Conservation (phyloP, 73 alveolate species). For the Loxodes magnus region DNA sequence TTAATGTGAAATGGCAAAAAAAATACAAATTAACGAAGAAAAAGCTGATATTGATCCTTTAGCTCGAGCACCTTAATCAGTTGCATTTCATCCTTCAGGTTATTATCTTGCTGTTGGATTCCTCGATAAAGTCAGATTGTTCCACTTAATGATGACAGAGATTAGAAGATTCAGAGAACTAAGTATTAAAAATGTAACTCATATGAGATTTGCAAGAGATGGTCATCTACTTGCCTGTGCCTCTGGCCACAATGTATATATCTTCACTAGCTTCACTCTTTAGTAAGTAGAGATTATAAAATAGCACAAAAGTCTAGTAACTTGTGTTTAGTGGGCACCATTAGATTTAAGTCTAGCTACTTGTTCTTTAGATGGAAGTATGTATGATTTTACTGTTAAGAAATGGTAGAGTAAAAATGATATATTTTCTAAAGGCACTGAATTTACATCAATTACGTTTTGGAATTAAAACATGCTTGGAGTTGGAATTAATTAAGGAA, state of each 20-base stretch:
- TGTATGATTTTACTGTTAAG: slow-evolving; percentile 17
- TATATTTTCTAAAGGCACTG: slow-evolving; percentile 9
- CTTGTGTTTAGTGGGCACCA: slow-evolving; percentile 48
- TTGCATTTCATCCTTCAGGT: slow-evolving; percentile 98
- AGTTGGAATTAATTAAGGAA: too few relatives aligned
- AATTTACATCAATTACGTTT: too few relatives aligned
- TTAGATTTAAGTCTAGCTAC: slow-evolving; percentile 56
- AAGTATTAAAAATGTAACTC: slow-evolving; percentile 58
- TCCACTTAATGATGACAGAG: slow-evolving; percentile 87
- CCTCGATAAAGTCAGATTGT: slow-evolving; percentile 88
- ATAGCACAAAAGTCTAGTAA: slow-evolving; percentile 49
- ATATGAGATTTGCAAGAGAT: slow-evolving; percentile 78
- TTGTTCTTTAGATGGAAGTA: slow-evolving; percentile 67
- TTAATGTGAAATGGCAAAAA: slow-evolving; percentile 68
- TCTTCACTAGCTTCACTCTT: slow-evolving; percentile 84
- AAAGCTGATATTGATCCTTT: slow-evolving; percentile 65
- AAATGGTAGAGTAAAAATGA: slow-evolving; percentile 6
- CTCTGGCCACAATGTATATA: slow-evolving; percentile 62
- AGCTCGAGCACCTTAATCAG: slow-evolving; percentile 67
- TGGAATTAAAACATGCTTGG: too few relatives aligned
- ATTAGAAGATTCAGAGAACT: slow-evolving; percentile 74
- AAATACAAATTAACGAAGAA: slow-evolving; percentile 62
- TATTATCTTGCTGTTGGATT: slow-evolving; percentile 95
- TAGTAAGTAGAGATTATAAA: slow-evolving; percentile 52
- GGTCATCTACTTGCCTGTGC: slow-evolving; percentile 91